A percentile compares a stretch with the other conserved stretches of the same genome.
Evolutionary conservation across 495 filamentous ascomycete species (phyloP).

Genomic region (Lasiosphaeris hirsuta): DNA sequence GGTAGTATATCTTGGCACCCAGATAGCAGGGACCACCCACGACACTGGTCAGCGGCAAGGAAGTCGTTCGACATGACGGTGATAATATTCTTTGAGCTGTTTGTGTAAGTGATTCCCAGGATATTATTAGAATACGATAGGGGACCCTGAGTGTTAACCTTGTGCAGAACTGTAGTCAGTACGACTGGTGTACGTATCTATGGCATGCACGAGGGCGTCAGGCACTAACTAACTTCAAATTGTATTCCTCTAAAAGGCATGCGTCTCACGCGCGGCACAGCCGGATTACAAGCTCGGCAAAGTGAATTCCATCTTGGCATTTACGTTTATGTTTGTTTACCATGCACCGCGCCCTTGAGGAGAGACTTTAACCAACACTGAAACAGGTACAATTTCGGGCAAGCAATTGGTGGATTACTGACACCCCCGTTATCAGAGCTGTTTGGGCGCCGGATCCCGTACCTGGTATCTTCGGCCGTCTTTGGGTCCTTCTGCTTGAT

Average conservation of each 20-base stretch:
- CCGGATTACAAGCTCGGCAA: constrained; percentile 16
- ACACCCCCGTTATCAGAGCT: constrained; percentile 52
- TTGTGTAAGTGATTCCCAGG: constrained; percentile 9
- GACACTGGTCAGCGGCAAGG: constrained; percentile 23
- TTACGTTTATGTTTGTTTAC: constrained; percentile 11
- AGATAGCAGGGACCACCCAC: constrained; percentile 22
- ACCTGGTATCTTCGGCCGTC: constrained; percentile 43
- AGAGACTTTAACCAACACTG: not conserved
- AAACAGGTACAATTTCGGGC: constrained; percentile 47
- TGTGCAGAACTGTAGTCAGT: not conserved
- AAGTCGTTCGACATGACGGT: constrained; percentile 25
- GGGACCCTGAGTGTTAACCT: constrained; percentile 1
- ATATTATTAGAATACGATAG: too few relatives aligned
- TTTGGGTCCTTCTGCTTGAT: constrained; percentile 44
- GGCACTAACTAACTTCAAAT: not conserved
- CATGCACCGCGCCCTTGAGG: not conserved
- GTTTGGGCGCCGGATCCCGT: constrained; percentile 50
- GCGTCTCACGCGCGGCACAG: constrained; percentile 13
- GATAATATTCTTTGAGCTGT: constrained; percentile 28
- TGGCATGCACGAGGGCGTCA: not conserved
- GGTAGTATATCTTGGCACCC: constrained; percentile 19
- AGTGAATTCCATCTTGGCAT: constrained; percentile 8
- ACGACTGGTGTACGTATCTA: not conserved
- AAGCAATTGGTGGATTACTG: constrained; percentile 48
- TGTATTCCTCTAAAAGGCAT: too few relatives aligned